These are phyloP conservation scores for Dactylonectria macrodidyma DNA, from an alignment of 2,329 filamentous ascomycete genomes.

Conservation along the genomic window DNA sequence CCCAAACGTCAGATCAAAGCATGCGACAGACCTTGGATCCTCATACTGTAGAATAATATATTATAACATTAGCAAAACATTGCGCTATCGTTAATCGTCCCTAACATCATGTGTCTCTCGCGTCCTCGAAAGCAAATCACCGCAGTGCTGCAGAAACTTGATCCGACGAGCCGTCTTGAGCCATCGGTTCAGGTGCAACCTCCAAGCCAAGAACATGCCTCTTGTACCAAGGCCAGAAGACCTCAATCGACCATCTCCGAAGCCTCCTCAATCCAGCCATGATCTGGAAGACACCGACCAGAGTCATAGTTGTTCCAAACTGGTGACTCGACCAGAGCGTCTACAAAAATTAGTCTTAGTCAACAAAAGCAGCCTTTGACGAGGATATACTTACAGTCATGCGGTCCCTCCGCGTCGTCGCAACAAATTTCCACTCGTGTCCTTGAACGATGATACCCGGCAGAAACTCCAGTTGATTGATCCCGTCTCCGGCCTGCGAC, in stretches of 20 bases:
- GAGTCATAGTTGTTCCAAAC: constrained; percentile 17
- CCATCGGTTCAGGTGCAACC: neutral
- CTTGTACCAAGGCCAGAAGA: constrained; percentile 28
- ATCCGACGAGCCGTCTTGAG: neutral
- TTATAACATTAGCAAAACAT: too few relatives aligned
- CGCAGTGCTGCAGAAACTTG: neutral
- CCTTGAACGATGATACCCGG: constrained; percentile 28
- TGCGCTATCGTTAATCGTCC: too few relatives aligned
- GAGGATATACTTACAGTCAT: constrained; percentile 16
- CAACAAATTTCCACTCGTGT: constrained; percentile 30
- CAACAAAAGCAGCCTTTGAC: neutral
- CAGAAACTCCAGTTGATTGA: constrained; percentile 13
- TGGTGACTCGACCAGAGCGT: constrained; percentile 2
- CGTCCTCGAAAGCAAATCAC: too few relatives aligned
- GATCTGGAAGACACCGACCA: constrained; percentile 16
- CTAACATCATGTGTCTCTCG: too few relatives aligned
- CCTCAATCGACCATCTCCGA: constrained; percentile 11
- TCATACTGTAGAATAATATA: too few relatives aligned
- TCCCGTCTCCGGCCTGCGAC: neutral
- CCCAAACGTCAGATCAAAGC: too few relatives aligned
- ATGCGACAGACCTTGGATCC: too few relatives aligned
- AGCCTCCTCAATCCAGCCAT: constrained; percentile 21
- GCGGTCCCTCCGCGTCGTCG: constrained; percentile 9
- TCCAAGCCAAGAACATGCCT: neutral
- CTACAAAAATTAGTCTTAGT: neutral